Conservation (phyloP, 805 yeast species). For the Candida pseudoglaebosa region DNA sequence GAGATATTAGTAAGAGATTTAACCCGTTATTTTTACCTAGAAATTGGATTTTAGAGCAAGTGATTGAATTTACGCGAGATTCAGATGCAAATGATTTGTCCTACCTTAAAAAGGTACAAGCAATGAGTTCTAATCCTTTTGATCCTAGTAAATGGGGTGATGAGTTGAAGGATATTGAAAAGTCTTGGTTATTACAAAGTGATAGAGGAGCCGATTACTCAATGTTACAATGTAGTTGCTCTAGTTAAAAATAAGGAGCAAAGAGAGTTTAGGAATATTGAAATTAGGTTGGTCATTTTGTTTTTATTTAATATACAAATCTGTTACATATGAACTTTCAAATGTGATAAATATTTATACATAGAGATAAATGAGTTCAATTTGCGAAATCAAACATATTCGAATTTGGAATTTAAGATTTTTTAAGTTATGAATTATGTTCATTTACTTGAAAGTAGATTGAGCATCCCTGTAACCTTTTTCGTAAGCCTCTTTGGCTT, state of each 20-base stretch:
- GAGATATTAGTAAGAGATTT: slow-evolving; percentile 26
- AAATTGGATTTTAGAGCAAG: slow-evolving; percentile 84
- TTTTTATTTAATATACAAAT: no score
- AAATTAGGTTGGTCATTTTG: no score
- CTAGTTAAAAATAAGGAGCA: no score
- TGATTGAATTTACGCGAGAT: slow-evolving; percentile 55
- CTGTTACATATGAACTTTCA: no score
- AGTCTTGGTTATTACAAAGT: slow-evolving; percentile 48
- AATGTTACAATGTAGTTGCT: slow-evolving; percentile 76
- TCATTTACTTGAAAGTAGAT: slow-evolving; percentile 17
- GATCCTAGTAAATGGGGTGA: slow-evolving; percentile 65
- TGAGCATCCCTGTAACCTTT: slow-evolving; percentile 38
- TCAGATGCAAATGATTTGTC: slow-evolving; percentile 44
- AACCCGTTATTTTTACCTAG: slow-evolving; percentile 85
- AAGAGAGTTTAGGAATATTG: no score
- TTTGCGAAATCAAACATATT: no score
- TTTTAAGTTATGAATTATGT: not conserved
- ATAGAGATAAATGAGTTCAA: no score
- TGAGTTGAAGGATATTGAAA: slow-evolving; percentile 54
- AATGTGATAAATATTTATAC: no score
- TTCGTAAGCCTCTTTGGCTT: slow-evolving; percentile 39
- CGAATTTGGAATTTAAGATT: not conserved
- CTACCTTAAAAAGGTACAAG: slow-evolving; percentile 55
- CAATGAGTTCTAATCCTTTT: slow-evolving; percentile 76
- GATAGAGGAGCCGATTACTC: slow-evolving; percentile 48